Base-by-base conservation (phyloP, 225 moss, liverwort and hornwort genomes). In the Polytrichum commune region DNA sequence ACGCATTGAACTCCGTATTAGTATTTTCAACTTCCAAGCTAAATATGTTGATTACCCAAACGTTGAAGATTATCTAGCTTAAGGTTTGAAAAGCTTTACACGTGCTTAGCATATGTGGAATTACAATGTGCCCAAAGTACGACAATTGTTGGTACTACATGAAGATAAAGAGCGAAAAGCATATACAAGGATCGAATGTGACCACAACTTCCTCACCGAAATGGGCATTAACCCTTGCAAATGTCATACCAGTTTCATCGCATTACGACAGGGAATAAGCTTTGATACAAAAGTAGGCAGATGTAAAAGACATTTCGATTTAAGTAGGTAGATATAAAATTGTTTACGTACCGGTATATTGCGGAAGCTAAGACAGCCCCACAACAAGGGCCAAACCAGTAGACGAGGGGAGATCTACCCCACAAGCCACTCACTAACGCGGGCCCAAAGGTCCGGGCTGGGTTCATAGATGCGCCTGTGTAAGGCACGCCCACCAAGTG, bases 381-480 rank as follows among this genome's bases (percentile, higher is more conserved):
- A 67, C 95, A 77, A 66, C 95, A 88, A 70, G 97, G 97, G 58
- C 90, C 95, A 64, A 92, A 89, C 97, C 97, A 97, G 73, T 97
- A 97, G 32, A 97, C 79, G 20, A 94, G 75, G 54, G 86, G 94
- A 54, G 90, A 86, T 67, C 81, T 84, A 70, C 97, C 97, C 86
- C 92, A 97, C 63, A 88, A 75, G 6, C 97, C 94, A 73, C 92
- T 92, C 32, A 97, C 97, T 54, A 97, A 61, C 5, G 97, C 97
- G 22, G 97, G 97, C 29, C 97, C 97, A 87, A 97, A 97, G 79
- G 90, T 97, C 53, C 97, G 78, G n/a, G 97, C 97, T 53, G 97
- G 97, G 75, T 97, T 97, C 97, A 97, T 97, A 71, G 97, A 97
- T 29, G 97, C 97, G 32, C 97, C 97, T 6, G 97, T 97, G 76